Conservation (phyloP, 768 basidiomycete genomes). For the Lentinula lateritia region DNA sequence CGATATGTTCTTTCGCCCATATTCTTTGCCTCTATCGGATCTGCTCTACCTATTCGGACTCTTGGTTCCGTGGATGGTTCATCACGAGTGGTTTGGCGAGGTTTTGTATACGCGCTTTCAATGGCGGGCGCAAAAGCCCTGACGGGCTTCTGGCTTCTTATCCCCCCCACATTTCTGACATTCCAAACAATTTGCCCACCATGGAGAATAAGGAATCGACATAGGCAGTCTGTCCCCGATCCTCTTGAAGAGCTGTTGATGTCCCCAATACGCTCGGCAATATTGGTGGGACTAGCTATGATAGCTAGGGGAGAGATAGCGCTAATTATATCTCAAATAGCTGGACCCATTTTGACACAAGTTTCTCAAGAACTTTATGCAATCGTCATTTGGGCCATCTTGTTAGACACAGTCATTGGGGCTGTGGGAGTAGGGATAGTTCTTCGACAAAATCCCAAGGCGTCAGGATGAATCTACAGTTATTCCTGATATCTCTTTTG, state of each 20-base stretch:
- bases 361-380: slow-evolving; percentile 36
- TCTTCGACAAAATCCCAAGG: background rate
- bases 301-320: slow-evolving; percentile 68
- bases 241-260: background rate
- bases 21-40: slow-evolving; percentile 66
- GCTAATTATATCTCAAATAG: slow-evolving; percentile 50
- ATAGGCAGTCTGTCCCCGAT: too few species aligned
- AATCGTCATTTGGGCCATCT: slow-evolving; percentile 53
- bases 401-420: slow-evolving; percentile 49
- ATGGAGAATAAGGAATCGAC: background rate
- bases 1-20: slow-evolving; percentile 47
- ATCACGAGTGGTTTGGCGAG: slow-evolving; percentile 44
- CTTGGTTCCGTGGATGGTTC: slow-evolving; percentile 32
- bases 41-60: slow-evolving; percentile 42
- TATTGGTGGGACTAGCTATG: slow-evolving; percentile 52
- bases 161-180: slow-evolving; percentile 21
- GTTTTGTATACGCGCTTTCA: slow-evolving; percentile 49
- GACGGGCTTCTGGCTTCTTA: slow-evolving; percentile 40
- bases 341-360: slow-evolving; percentile 22
- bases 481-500: background rate
- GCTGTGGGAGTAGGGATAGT: slow-evolving; percentile 22
- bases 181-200: background rate
- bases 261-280: slow-evolving; percentile 21
- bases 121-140: slow-evolving; percentile 52
- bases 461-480: background rate